Evolutionary conservation across 2,329 filamentous ascomycete species (phyloP).

Genomic region (Curvularia hawaiiensis): DNA sequence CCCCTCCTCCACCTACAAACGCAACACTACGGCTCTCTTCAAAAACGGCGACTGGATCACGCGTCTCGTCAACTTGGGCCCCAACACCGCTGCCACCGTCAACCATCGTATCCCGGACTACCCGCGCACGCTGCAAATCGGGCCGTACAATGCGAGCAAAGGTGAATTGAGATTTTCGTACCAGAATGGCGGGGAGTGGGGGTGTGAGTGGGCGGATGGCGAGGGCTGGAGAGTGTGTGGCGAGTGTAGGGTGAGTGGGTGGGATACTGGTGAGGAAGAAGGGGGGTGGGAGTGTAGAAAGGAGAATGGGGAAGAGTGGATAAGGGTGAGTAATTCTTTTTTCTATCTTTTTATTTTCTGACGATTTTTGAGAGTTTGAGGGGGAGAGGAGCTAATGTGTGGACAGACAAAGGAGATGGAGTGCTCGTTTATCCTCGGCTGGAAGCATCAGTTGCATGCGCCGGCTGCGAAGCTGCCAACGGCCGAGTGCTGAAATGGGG

Average conservation of each 20-base stretch:
- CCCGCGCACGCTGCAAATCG: constrained; percentile 5
- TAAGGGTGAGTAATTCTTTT: neutral
- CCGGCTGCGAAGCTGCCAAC: too few relatives aligned
- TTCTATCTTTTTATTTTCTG: neutral
- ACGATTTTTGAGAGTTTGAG: too few relatives aligned
- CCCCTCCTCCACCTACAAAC: neutral
- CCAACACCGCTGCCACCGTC: neutral
- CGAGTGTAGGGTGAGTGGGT: constrained; percentile 21
- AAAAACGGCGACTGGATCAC: constrained; percentile 1
- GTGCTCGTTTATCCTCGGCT: constrained; percentile 21
- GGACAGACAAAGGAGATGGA: constrained; percentile 16
- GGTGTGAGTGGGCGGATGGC: constrained; percentile 20
- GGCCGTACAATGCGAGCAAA: constrained; percentile 7
- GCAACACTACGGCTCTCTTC: neutral
- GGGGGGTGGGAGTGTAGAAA: neutral
- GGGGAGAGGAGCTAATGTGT: too few relatives aligned
- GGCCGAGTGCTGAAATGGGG: too few relatives aligned
- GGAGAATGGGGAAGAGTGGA: neutral
- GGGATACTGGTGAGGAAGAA: constrained; percentile 3
- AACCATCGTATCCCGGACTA: constrained; percentile 10
- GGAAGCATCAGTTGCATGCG: constrained; percentile 4
- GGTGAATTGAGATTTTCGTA: constrained; percentile 13
- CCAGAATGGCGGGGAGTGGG: neutral
- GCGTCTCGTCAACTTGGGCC: neutral
- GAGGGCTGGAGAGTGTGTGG: constrained; percentile 24